These are phyloP conservation scores for Glonium stellatum DNA, from an alignment of 495 filamentous ascomycete genomes.

Conservation along the genomic window DNA sequence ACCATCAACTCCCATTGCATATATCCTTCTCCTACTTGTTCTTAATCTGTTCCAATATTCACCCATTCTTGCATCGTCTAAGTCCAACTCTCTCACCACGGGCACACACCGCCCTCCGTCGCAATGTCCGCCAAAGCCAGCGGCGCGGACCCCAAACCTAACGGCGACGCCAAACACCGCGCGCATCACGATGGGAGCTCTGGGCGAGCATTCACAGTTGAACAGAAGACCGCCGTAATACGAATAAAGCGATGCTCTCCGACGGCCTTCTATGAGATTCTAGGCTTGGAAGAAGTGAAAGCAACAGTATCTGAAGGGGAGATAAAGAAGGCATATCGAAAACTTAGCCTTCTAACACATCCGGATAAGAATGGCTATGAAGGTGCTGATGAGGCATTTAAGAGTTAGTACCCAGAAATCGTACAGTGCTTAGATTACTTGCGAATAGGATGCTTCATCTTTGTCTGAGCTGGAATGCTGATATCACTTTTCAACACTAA, in stretches of 20 bases:
- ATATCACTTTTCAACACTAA: neutral
- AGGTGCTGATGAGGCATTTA: constrained; percentile 94
- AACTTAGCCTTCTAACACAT: constrained; percentile 80
- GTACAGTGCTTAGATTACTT: neutral
- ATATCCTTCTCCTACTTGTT: too few relatives aligned
- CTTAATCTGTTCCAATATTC: too few relatives aligned
- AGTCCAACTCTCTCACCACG: constrained; percentile 5
- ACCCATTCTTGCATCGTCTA: neutral
- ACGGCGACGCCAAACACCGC: constrained; percentile 61
- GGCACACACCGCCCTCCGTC: constrained; percentile 8
- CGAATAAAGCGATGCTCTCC: constrained; percentile 74
- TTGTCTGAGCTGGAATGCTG: neutral
- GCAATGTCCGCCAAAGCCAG: constrained; percentile 73
- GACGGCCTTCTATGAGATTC: constrained; percentile 87
- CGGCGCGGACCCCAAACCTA: constrained; percentile 55
- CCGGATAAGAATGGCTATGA: constrained; percentile 99
- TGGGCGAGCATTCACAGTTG: constrained; percentile 77
- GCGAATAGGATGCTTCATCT: neutral
- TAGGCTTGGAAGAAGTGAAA: constrained; percentile 56
- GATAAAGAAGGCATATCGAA: constrained; percentile 93
- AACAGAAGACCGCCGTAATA: constrained; percentile 84
- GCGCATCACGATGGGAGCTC: constrained; percentile 93
- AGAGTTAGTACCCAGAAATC: constrained; percentile 48
- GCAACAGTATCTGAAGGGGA: constrained; percentile 64
- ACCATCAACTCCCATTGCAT: neutral